Conservation (phyloP, 2,329 filamentous ascomycete genomes). For the Cordyceps javanica region DNA sequence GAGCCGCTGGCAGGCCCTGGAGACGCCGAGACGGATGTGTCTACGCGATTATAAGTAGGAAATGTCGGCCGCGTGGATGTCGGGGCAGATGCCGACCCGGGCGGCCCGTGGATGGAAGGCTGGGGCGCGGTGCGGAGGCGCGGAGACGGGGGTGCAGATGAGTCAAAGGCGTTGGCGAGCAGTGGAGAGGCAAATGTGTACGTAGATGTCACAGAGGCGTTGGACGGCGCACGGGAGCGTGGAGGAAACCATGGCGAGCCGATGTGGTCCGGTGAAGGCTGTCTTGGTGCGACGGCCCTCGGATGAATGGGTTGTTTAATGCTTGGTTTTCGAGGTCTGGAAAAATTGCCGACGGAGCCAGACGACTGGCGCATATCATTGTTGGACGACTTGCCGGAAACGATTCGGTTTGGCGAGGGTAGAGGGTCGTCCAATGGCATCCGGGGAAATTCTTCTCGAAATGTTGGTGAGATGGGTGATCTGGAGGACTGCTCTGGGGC, state of each 20-base stretch:
- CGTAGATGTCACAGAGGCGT: constrained; percentile 41
- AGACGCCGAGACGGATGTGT: constrained; percentile 33
- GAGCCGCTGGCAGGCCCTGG: constrained; percentile 28
- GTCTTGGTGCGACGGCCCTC: neutral
- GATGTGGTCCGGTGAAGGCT: constrained; percentile 17
- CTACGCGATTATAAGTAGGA: constrained; percentile 22
- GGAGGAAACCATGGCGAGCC: constrained; percentile 30
- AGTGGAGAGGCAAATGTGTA: constrained; percentile 40
- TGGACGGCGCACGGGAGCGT: constrained; percentile 39
- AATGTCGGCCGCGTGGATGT: constrained; percentile 24
- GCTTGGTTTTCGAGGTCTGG: constrained; percentile 51
- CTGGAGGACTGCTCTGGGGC: neutral
- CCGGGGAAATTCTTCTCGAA: constrained; percentile 8
- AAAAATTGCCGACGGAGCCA: constrained; percentile 49
- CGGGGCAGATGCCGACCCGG: constrained; percentile 25
- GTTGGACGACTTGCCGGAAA: constrained; percentile 27
- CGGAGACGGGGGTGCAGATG: constrained; percentile 6
- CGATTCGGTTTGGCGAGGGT: constrained; percentile 23
- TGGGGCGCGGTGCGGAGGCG: constrained; percentile 10
- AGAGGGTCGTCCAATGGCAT: constrained; percentile 4
- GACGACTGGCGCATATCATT: constrained; percentile 31
- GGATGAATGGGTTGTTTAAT: constrained; percentile 33
- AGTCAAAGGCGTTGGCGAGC: constrained; percentile 15
- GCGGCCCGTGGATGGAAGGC: constrained; percentile 21
- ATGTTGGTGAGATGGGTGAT: neutral